These are phyloP conservation scores for Arachis hypogaea DNA, from an alignment of 306 rosid species.

Conservation along the genomic window DNA sequence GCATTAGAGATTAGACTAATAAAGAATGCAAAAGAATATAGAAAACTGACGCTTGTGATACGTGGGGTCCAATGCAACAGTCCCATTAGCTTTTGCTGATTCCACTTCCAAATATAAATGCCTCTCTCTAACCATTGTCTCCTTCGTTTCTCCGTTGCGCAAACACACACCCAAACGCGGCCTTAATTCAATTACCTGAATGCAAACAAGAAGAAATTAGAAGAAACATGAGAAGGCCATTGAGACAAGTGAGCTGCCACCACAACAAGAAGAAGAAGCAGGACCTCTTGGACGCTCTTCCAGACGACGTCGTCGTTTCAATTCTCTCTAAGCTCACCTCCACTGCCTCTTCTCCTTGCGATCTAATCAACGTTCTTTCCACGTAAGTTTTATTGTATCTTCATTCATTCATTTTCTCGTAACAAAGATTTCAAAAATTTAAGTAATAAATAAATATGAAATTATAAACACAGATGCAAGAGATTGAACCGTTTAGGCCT, in stretches of 20 bases:
- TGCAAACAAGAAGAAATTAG: not conserved
- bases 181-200: not conserved
- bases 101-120: conserved; percentile 2
- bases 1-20: no score
- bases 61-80: conserved; percentile 18
- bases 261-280: conserved; percentile 14
- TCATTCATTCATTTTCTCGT: not conserved
- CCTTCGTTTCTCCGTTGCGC: conserved; percentile 28
- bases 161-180: not conserved
- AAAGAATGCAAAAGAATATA: not conserved
- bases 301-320: conserved; percentile 69
- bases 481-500: conserved; percentile 60
- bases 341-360: conserved; percentile 70
- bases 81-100: conserved; percentile 11
- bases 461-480: conserved; percentile 57
- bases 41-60: conserved; percentile 25
- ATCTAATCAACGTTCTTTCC: conserved; percentile 52
- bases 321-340: conserved; percentile 75
- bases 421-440: no score
- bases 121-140: no score
- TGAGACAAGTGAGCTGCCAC: not conserved
- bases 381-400: conserved; percentile 46
- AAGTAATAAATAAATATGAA: no score
- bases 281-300: conserved; percentile 62
- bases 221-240: conserved; percentile 49